Evolutionary conservation across 2,329 filamentous ascomycete species (phyloP).

Genomic region (Epichloe coenophiala): DNA sequence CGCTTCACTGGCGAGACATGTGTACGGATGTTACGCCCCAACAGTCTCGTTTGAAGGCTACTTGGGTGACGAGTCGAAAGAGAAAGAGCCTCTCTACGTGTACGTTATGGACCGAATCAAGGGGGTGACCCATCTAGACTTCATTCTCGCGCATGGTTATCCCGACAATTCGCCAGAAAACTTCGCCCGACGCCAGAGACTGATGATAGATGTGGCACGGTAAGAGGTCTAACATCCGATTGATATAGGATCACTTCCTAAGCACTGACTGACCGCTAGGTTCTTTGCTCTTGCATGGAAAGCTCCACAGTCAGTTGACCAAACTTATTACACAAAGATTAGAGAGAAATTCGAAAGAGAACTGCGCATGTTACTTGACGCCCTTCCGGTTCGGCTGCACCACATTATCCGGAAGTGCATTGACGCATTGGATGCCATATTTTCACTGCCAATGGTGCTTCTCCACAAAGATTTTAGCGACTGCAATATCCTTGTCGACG

Average conservation of each 20-base stretch:
- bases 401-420: slow-evolving; percentile 18
- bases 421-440: slow-evolving; percentile 17
- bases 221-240: slow-evolving; percentile 2
- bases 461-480: slow-evolving; percentile 23
- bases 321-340: slow-evolving; percentile 13
- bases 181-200: not conserved
- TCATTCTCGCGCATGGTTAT: not conserved
- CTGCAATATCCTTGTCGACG: slow-evolving; percentile 27
- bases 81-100: not conserved
- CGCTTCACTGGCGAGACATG: not conserved
- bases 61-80: not conserved
- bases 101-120: not conserved
- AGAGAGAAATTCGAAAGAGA: slow-evolving; percentile 16
- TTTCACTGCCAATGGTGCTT: slow-evolving; percentile 26
- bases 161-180: not conserved
- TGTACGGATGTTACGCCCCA: slow-evolving; percentile 11
- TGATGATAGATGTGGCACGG: not conserved
- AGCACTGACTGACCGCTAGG: slow-evolving; percentile 11
- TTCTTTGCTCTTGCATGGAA: slow-evolving; percentile 28
- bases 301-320: slow-evolving; percentile 15
- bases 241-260: not conserved
- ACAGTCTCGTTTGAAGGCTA: no score
- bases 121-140: not conserved
- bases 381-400: slow-evolving; percentile 22
- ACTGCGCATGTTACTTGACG: slow-evolving; percentile 17